Evolutionary conservation across 768 basidiomycete genomes (phyloP).

Genomic region (Phlebiopsis gigantea): DNA sequence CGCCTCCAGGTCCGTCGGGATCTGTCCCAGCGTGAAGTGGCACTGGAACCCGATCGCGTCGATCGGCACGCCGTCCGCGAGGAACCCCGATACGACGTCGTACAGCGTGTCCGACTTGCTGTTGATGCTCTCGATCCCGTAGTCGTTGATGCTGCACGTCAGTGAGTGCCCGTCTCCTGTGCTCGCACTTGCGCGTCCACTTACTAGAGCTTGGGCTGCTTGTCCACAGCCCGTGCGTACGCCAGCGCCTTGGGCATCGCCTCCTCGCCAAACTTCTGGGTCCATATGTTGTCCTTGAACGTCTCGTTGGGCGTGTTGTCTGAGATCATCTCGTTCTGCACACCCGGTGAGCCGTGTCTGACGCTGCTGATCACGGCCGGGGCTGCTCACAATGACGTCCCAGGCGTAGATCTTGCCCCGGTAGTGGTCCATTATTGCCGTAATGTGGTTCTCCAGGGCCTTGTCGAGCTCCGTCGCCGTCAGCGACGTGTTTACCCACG

Average conservation of each 20-base stretch:
- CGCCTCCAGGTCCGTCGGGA: constrained; percentile 40
- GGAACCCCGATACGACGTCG: constrained; percentile 49
- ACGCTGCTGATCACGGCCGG: background rate
- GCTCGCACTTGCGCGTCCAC: background rate
- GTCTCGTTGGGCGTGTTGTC: constrained; percentile 16
- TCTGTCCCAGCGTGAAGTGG: constrained; percentile 54
- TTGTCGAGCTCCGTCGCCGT: constrained; percentile 13
- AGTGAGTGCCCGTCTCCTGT: background rate
- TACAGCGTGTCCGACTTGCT: constrained; percentile 53
- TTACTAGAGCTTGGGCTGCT: constrained; percentile 47
- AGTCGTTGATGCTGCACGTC: constrained; percentile 34
- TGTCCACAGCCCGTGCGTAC: constrained; percentile 50
- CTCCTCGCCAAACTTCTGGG: constrained; percentile 13
- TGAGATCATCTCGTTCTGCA: constrained; percentile 14
- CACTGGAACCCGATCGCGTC: constrained; percentile 59
- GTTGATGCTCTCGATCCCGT: constrained; percentile 30
- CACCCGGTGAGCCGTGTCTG: background rate
- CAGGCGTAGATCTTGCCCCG: constrained; percentile 12
- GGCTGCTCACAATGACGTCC: constrained; percentile 10
- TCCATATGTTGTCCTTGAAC: constrained; percentile 14
- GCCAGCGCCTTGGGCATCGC: constrained; percentile 34
- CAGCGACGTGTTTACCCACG: constrained; percentile 9
- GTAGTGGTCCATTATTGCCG: constrained; percentile 12
- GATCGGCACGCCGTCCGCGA: constrained; percentile 44
- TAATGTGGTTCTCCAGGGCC: constrained; percentile 14